Conservation (phyloP, 768 basidiomycete species). For the Tephrocybe rancida region DNA sequence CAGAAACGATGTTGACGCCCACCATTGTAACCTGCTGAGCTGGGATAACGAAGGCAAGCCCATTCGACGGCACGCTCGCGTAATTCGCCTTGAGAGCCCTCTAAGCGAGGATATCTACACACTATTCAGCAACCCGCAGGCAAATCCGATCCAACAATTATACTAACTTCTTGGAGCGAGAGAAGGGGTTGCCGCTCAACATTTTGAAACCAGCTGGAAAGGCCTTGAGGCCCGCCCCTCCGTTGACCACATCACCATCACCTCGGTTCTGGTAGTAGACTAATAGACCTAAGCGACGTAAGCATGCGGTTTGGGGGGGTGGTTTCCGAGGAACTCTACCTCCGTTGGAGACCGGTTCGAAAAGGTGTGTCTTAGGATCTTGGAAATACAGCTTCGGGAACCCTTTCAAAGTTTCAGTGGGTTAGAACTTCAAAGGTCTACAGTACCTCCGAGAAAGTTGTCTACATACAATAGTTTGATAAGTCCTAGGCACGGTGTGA, state of each 20-base stretch:
- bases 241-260: constrained; percentile 35
- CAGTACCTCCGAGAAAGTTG: too few species aligned
- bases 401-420: constrained; percentile 24
- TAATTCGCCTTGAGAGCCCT: constrained; percentile 41
- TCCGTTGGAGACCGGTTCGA: constrained; percentile 40
- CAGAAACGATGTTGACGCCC: not conserved
- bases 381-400: constrained; percentile 45
- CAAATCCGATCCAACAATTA: not conserved
- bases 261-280: constrained; percentile 48
- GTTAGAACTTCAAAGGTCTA: not conserved
- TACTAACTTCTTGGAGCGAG: constrained; percentile 35
- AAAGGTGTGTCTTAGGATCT: constrained; percentile 36
- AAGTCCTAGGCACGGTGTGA: constrained; percentile 27
- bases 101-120: constrained; percentile 26
- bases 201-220: constrained; percentile 47
- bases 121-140: not conserved
- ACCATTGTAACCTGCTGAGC: constrained; percentile 30
- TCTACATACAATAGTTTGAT: constrained; percentile 42
- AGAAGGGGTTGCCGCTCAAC: constrained; percentile 41
- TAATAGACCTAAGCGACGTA: constrained; percentile 29
- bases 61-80: constrained; percentile 40
- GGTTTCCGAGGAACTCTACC: constrained; percentile 21
- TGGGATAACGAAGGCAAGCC: constrained; percentile 40
- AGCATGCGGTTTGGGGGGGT: not conserved
- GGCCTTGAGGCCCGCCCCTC: constrained; percentile 40